Base-by-base conservation (phyloP, 2,329 filamentous ascomycete genomes). In the Neopestalotiopsis rosae region DNA sequence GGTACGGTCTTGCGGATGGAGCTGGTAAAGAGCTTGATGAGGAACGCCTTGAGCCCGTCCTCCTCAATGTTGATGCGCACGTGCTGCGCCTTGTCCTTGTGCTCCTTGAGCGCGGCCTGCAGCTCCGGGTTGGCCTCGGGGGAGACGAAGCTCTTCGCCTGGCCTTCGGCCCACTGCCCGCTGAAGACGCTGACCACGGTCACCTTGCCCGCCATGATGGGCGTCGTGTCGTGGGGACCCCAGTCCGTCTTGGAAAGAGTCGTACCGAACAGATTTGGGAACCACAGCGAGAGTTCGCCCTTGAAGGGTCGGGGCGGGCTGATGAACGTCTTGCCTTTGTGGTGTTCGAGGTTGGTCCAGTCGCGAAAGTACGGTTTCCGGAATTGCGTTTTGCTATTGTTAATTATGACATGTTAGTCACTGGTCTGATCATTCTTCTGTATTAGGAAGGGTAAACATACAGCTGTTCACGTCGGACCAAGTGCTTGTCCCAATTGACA, bases 351-450 rank as follows among this genome's bases (percentile, higher is more conserved):
- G 81, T 97, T 96, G 69, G 89, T 89, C 92, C 94, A 98, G 86
- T 99, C 95, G 79, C 94, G 92, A 84, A 97, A 99, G 82, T 99
- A 99, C 2, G 95, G 95, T 69, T 93, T 93, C 24, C 91, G 85
- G 77, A 97, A 91, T 79, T 94, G 90, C 73, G 89, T 87, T 59
- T 93, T 93, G 67, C 91, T 94, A 73, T 75, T 14, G 20, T 5
- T 4, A 1, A 38, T 12, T 5, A 42, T 24, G 6, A 4, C n/a
- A 58, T 7, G 32, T 49, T 40, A 38, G 63, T 30, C 34, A 1
- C 10, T 56, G 42, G 63, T 2, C 59, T n/a, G 28, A 20, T n/a
- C 24, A 59, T 59, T 5, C 6, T 17, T 24, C 1, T n/a, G 52
- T 24, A 40, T 32, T 24, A 52, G 24, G 40, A 45, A 12, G 64